Conservation (phyloP, 1,284 basidiomycete genomes). For the Hemileia vastatrix region DNA sequence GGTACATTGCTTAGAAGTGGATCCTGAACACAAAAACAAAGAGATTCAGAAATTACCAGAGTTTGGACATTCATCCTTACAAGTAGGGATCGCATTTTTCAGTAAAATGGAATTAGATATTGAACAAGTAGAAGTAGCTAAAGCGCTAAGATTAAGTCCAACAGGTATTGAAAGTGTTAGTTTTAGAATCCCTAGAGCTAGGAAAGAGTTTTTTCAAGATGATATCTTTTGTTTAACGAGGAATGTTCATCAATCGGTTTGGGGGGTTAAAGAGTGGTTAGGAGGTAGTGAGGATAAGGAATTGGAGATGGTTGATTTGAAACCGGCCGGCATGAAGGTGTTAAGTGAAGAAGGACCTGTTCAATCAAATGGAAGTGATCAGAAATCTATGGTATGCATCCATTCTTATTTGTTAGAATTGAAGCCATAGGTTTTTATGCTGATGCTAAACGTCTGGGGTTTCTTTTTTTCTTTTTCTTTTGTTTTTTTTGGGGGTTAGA, state of each 20-base stretch:
- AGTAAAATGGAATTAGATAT: constrained; percentile 47
- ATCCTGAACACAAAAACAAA: constrained; percentile 31
- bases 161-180: constrained; percentile 61
- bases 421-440: background rate
- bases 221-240: constrained; percentile 48
- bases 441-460: too few relatives aligned
- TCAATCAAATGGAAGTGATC: constrained; percentile 11
- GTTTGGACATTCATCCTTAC: constrained; percentile 33
- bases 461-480: too few relatives aligned
- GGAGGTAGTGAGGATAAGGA: constrained; percentile 14
- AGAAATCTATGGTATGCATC: background rate
- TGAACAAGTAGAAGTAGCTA: constrained; percentile 59
- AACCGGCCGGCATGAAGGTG: constrained; percentile 45
- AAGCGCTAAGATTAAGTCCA: constrained; percentile 61
- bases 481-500: background rate
- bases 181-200: constrained; percentile 48
- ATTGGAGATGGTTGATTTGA: constrained; percentile 38
- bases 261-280: constrained; percentile 24
- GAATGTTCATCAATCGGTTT: constrained; percentile 34
- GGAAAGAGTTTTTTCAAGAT: constrained; percentile 50
- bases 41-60: constrained; percentile 42
- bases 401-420: background rate
- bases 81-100: constrained; percentile 46
- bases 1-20: constrained; percentile 47
- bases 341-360: constrained; percentile 32